Base-by-base conservation (phyloP, 1,139 yeast genomes). In the Taphrina sp. region DNA sequence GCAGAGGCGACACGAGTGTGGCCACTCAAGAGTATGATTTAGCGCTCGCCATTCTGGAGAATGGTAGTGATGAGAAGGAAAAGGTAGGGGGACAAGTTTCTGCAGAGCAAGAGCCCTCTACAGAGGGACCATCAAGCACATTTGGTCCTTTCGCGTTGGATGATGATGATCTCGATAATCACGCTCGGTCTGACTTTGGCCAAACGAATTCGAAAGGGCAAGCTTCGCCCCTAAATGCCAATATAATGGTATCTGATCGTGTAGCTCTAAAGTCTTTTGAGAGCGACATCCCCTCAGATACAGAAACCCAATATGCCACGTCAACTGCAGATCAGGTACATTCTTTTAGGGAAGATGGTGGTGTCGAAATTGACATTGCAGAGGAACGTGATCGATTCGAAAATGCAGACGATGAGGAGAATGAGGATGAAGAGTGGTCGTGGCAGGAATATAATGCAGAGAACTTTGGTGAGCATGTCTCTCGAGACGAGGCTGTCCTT, bases 391-490 rank as follows among this genome's bases (percentile, higher is more conserved):
- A 49, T 24, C 44, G 43, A 29, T 49, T 49, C 12, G 54, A 49
- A 22, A 42, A 49, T 39, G 54, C 38, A n/a, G 46, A 38, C 34
- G 44, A 49, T 23, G 44, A 41, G 7, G 46, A 24, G 3, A 41
- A 42, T 20, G 54, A 49, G 20, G 54, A 49, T 24, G 54, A 49
- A 26, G 38, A 45, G 1, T 49, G 54, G 54, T 38, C 54, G 29
- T 49, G 54, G 54, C 54, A 49, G 24, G 54, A 49, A 17, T 49
- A 49, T 14, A 41, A 49, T 39, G 54, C 54, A 14, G 54, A 49
- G 19, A 41, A 49, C 22, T 49, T 49, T 39, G 54, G 46, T 5
- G 19, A 17, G n/a, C 19, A 33, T 31, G 54, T 14, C 16, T 41
- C 39, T 8, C 28, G 36, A 14, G 54, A 39, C 20, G 54, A 49